Conservation (phyloP, 176 grass and related monocot species). For the Elymus sibiricus region DNA sequence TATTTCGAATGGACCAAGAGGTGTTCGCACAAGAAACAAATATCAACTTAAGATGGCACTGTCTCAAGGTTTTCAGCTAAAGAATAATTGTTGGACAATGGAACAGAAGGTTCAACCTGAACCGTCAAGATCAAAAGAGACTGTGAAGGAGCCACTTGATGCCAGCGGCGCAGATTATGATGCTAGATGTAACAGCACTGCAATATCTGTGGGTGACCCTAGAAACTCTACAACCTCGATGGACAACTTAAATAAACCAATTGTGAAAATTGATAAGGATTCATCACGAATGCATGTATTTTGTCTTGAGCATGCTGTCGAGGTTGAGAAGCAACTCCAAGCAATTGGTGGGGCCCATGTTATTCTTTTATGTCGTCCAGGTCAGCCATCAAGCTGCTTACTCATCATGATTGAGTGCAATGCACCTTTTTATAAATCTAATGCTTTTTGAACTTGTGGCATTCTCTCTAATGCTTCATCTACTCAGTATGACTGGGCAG, state of each 20-base stretch:
- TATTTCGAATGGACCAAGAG: constrained; percentile 31
- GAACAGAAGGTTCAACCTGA: constrained; percentile 48
- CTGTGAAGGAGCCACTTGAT: constrained; percentile 10
- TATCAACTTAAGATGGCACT: constrained; percentile 55
- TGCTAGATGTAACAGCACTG: constrained; percentile 26
- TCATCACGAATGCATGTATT: constrained; percentile 96
- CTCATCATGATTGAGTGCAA: constrained; percentile 9
- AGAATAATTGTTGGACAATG: constrained; percentile 25
- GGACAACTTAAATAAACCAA: constrained; percentile 20
- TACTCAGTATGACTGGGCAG: not conserved
- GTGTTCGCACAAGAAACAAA: constrained; percentile 46
- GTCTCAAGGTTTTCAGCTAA: constrained; percentile 45
- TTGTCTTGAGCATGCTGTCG: constrained; percentile 92
- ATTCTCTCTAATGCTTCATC: not conserved
- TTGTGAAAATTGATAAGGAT: constrained; percentile 74
- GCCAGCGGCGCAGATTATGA: constrained; percentile 12
- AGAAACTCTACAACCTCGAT: constrained; percentile 15
- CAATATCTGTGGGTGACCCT: constrained; percentile 20
- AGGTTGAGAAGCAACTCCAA: constrained; percentile 79
- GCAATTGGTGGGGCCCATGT: constrained; percentile 70
- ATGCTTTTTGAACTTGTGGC: not conserved
- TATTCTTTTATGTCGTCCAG: constrained; percentile 84
- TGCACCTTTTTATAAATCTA: not conserved
- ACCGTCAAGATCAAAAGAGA: constrained; percentile 38
- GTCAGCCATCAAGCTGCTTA: constrained; percentile 37